A percentile compares a stretch with the other conserved stretches of the same genome.
phyloP scores from a whole-genome alignment of 192 early-diverging fungal genomes.

The Haplosporangium gracile region DNA sequence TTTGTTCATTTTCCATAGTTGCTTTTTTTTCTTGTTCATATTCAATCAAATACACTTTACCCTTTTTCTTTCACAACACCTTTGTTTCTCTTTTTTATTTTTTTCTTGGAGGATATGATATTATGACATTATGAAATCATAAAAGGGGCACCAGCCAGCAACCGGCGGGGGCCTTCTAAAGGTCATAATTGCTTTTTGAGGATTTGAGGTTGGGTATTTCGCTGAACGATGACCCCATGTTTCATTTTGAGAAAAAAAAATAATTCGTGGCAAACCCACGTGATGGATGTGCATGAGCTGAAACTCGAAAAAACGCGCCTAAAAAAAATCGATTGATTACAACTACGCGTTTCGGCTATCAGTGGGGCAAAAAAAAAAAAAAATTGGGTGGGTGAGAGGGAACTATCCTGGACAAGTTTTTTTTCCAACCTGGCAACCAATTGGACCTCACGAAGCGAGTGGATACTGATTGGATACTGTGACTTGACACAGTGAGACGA shows the following conservation, averaged over 20 bases:
- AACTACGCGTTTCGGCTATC: not conserved
- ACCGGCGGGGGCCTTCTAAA: too few relatives aligned
- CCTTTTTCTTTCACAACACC: not conserved
- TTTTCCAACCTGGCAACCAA: not conserved
- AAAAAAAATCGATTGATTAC: not conserved
- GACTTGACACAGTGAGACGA: not conserved
- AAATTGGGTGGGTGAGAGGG: not conserved
- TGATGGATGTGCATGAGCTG: not conserved
- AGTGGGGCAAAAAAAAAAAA: not conserved
- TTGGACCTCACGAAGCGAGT: not conserved
- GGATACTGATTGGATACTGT: not conserved
- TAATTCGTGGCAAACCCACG: not conserved
- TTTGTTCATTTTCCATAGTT: not conserved
- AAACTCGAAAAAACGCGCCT: not conserved
- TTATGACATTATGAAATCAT: too few relatives aligned
- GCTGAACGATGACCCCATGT: too few relatives aligned
- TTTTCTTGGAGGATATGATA: not conserved
- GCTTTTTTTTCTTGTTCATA: constrained; percentile 10
- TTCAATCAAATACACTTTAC: constrained; percentile 4
- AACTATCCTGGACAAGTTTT: not conserved
- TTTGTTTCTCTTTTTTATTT: not conserved
- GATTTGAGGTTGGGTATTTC: too few relatives aligned
- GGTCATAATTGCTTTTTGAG: too few relatives aligned
- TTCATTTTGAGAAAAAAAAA: not conserved
- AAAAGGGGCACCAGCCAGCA: not conserved